Evolutionary conservation across 352 stramenopile species (phyloP), one percentile per base, ranked within the genome.

Genomic region (Peronospora destructor): DNA sequence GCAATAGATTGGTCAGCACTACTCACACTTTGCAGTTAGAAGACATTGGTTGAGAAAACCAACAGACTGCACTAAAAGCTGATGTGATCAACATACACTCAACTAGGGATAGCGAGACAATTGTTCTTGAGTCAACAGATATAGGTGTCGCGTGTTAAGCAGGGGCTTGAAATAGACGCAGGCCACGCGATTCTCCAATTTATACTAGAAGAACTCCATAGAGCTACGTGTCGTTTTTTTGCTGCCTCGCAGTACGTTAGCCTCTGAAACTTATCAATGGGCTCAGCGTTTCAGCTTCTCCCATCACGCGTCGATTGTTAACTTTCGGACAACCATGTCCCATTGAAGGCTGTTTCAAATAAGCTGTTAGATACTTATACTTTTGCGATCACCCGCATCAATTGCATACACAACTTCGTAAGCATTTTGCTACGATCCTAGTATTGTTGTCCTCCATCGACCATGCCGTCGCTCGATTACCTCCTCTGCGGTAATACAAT

Each of bases 281-380:
- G 46, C 30, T 38, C 21, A 45, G 61, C 57, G 57, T 66, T 66
- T 66, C 57, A 54, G 12, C 25, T 53, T 53, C 46, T 50, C 33
- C 45, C 39, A 38, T 34, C 42, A 54, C 28, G 19, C 14, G 23
- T 25, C 33, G 17, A 40, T 16, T 21, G 33, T 43, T 56, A n/a
- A 17, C 25, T 55, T 39, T 48, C 21, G 19, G 40, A 42, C 45
- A 33, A 57, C 40, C 46, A 45, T 42, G 53, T 61, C 52, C 11
- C 45, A 66, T 17, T 4, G 8, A n/a, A 5, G 6, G 33, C 13
- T 10, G n/a, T 37, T 25, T 23, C n/a, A 33, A 33, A 39, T 28
- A 32, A 36, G 33, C 40, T 45, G 28, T 12, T 16, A 43, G 28
- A 42, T 28, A 8, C 25, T 55, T 32, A 34, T 53, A 34, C 28